Evolutionary conservation across 768 basidiomycete genomes (phyloP), one percentile per base, ranked within the genome.

Genomic region (Amanita pallidorosea): DNA sequence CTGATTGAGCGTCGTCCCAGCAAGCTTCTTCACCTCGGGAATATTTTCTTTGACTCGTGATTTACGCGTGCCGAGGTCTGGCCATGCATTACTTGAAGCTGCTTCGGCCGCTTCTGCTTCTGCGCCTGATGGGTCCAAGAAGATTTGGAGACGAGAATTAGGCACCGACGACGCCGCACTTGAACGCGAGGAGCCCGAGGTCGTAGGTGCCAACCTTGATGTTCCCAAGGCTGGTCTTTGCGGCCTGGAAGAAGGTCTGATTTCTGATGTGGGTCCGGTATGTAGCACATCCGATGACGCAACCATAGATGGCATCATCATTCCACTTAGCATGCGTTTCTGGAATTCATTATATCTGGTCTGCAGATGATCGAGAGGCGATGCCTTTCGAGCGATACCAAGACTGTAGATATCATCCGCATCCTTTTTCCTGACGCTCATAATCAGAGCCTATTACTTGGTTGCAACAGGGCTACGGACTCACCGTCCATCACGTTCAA

Each of bases 401-500:
- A 99, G 73, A n/a, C 75, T 67, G 64, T 93, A 96, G 5, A 83
- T 79, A 36, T 83, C 81, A 59, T 98, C 94, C n/a, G 95, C 93
- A 53, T 92, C 86, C 53, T 77, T 78, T 50, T 84, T 84, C 54
- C 94, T 95, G 59, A 45, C 43, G 42, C 25, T 17, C n/a, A 18
- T 36, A 17, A 44, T 51, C 20, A 45, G 31, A 57, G 37, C 18
- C 43, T 22, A 53, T 44, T 56, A 40, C 31, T 27, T 53, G 8
- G 43, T 29, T 22, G 38, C 29, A 25, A 45, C 40, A 43, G 52
- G 41, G 45, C 29, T 25, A 51, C 31, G 23, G 17, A 65, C 72
- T 56, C 53, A 95, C 95, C 87, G 74, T 52, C 83, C 83, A 58
- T 85, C 79, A 51, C 85, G 70, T 65, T 98, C 96, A 41, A 94